A percentile compares a stretch with the other conserved stretches of the same genome.
phyloP scores from a whole-genome alignment of 2,329 filamentous ascomycete genomes.

The Stromatinia cepivora region DNA sequence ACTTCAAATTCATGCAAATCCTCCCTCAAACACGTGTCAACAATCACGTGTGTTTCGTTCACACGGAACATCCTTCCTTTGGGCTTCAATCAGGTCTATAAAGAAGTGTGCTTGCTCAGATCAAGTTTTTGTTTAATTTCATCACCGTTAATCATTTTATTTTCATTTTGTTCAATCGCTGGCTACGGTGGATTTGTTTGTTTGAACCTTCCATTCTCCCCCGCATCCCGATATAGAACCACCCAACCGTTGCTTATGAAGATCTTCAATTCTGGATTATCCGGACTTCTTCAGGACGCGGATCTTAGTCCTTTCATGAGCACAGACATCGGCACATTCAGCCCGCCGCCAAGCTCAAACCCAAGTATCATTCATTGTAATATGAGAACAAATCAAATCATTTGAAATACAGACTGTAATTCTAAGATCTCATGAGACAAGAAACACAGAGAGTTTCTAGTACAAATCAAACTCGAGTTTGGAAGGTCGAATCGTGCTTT shows the following conservation, averaged over 20 bases:
- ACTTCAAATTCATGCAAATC: slow-evolving; percentile 1
- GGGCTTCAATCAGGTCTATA: background rate
- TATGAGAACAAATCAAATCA: background rate
- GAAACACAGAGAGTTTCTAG: background rate
- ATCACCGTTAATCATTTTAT: background rate
- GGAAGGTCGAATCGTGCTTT: background rate
- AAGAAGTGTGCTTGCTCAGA: background rate
- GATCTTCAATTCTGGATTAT: background rate
- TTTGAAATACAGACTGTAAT: background rate
- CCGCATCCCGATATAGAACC: background rate
- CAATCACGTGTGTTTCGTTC: slow-evolving; percentile 10
- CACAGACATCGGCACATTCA: background rate
- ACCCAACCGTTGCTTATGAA: background rate
- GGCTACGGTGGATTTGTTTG: background rate
- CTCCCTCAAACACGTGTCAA: background rate
- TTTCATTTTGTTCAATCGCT: background rate
- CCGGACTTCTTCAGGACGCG: background rate
- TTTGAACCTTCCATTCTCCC: background rate
- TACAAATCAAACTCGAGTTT: background rate
- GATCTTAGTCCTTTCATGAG: background rate
- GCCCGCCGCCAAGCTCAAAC: background rate
- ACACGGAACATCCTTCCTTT: background rate
- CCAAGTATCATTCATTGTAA: background rate
- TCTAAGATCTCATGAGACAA: background rate
- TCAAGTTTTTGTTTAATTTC: background rate